Percentiles rank a stretch among this genome's conserved stretches.
These are phyloP conservation scores for Aspergillus novoparasiticus DNA, from an alignment of 2,329 filamentous ascomycete genomes.

Conservation along the genomic window DNA sequence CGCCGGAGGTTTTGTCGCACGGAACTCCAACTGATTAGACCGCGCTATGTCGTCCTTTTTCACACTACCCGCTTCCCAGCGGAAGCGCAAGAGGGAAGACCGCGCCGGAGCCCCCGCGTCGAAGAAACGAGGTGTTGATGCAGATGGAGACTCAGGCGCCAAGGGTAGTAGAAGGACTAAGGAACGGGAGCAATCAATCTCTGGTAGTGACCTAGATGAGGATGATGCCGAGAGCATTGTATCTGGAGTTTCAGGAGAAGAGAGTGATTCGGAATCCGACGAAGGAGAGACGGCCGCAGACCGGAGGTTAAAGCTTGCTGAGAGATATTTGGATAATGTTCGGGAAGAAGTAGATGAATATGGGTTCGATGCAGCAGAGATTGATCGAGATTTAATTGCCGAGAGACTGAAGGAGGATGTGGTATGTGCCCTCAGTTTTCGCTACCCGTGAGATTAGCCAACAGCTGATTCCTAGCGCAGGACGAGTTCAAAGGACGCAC, in stretches of 20 bases:
- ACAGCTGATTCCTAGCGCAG: conserved; percentile 30
- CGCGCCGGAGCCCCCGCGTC: conserved; percentile 44
- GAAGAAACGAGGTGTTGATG: conserved; percentile 49
- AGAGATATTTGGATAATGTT: conserved; percentile 90
- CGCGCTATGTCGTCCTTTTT: conserved; percentile 91
- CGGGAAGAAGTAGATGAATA: conserved; percentile 78
- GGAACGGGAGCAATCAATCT: conserved; percentile 77
- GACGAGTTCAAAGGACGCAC: conserved; percentile 88
- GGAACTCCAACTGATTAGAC: not conserved
- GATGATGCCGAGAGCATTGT: conserved; percentile 55
- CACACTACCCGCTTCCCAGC: conserved; percentile 80
- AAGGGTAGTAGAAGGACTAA: conserved; percentile 49
- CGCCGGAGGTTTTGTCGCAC: not conserved
- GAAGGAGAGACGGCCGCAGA: conserved; percentile 84
- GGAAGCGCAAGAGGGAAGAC: conserved; percentile 80
- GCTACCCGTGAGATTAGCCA: not conserved
- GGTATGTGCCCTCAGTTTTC: conserved; percentile 42
- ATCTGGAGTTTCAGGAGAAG: conserved; percentile 49
- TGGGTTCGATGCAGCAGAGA: conserved; percentile 91
- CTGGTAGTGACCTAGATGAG: conserved; percentile 75
- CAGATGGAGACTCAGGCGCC: conserved; percentile 31
- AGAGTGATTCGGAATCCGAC: conserved; percentile 69
- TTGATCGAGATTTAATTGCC: conserved; percentile 89
- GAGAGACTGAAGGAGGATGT: conserved; percentile 90
- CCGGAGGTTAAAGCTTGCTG: conserved; percentile 80